These are phyloP conservation scores for Aspergillus jensenii DNA, from an alignment of 2,329 filamentous ascomycete genomes.

Conservation along the genomic window DNA sequence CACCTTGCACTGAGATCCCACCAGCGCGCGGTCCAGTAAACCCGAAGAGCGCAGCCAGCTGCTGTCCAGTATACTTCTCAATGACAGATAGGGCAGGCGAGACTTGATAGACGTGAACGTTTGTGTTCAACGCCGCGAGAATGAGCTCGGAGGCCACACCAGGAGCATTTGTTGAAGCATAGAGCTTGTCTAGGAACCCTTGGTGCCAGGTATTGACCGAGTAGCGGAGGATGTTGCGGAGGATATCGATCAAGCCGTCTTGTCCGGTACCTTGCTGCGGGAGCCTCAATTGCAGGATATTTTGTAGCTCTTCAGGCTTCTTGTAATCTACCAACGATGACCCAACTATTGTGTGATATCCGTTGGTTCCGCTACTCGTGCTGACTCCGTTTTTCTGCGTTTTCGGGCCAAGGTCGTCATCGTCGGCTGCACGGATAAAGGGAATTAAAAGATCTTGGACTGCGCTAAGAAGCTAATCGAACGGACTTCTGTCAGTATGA, in stretches of 20 bases:
- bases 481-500: conserved; percentile 5
- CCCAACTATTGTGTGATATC: conserved; percentile 56
- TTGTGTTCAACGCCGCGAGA: conserved; percentile 85
- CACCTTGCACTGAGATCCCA: conserved; percentile 76
- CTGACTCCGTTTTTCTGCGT: conserved; percentile 16
- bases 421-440: conserved; percentile 46
- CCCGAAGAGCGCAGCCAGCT: conserved; percentile 75
- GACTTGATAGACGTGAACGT: conserved; percentile 90
- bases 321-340: conserved; percentile 66
- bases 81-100: conserved; percentile 84
- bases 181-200: conserved; percentile 94
- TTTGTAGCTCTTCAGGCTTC: conserved; percentile 59
- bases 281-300: conserved; percentile 53
- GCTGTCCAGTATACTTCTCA: conserved; percentile 76
- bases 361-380: conserved; percentile 21
- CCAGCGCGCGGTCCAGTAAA: conserved; percentile 67
- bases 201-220: conserved; percentile 99
- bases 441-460: conserved; percentile 46
- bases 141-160: conserved; percentile 83
- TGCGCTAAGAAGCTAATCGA: conserved; percentile 35
- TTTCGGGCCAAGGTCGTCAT: conserved; percentile 20
- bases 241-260: conserved; percentile 69
- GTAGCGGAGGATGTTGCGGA: conserved; percentile 72
- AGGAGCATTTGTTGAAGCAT: conserved; percentile 83
- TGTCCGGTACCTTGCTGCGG: conserved; percentile 61